Base-by-base conservation (phyloP, 768 basidiomycete species). In the Pleurotus eryngii region DNA sequence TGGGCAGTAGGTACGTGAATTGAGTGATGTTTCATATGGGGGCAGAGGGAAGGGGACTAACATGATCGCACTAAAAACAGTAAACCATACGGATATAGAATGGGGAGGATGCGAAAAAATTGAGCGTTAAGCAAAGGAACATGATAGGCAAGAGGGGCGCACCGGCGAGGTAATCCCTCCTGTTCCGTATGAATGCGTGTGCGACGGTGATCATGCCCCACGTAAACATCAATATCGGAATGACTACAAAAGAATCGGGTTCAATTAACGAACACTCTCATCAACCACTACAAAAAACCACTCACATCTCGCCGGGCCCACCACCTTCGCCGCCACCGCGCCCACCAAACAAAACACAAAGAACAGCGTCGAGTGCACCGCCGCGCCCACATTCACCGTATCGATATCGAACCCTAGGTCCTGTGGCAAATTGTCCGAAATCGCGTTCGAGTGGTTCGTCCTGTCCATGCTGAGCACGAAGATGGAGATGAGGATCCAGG, bases 331-430 rank as follows among this genome's bases (percentile, higher is more conserved):
- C 4, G 39, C 51, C 39, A 54, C 51, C 9, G 51, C 51, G 1
- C 51, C 51, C 8, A 54, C 51, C 51, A 54, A 7, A 38, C 51
- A 54, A 42, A 54, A 54, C 9, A 54, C 51, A 54, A 54, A 54
- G n/a, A 54, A 54, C 11, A 54, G 42, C 18, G 51, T 26, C 18
- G 51, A 54, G 38, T 54, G 51, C 22, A 54, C 42, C 39, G 51
- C 51, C 6, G 35, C 51, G 9, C 51, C 51, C 6, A 54, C 39
- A 26, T 54, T 54, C 15, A 54, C 51, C 39, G 51, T 54, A 26
- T 54, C 24, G 39, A 54, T 54, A 26, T 39, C 26, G 26, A 54
- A 54, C 18, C 51, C 51, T 20, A 54, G 42, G 26, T 54, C 51
- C n/a, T 54, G 14, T 2, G 51, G 51, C 8, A 54, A 15, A 30